Base-by-base conservation (phyloP, 2,329 filamentous ascomycete genomes). In the Xylaria sp. region DNA sequence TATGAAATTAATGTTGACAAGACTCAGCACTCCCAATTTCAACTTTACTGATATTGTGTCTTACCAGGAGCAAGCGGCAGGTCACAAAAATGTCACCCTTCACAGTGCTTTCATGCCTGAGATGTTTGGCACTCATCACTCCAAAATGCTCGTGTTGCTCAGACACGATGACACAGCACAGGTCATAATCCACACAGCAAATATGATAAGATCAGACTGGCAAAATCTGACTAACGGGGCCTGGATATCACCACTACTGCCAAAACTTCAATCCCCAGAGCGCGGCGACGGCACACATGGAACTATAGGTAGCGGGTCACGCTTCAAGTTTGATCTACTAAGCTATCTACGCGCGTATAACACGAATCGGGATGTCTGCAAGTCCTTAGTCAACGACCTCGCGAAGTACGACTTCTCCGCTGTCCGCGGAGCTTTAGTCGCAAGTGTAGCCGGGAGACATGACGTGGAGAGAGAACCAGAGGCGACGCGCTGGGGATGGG, bases 181-280 rank as follows among this genome's bases (percentile, higher is more conserved):
- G 79, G 82, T 97, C 5, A 81, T 97, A 65, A 94, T 97, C 35
- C 93, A 97, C 74, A 97, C 94, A 0, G 93, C 94, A 21, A 97
- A 97, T 74, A 93, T 97, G 91, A 95, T 97, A 89, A 90, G n/a
- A n/a, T n/a, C n/a, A 64, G 94, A 97, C 78, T 97, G 94, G 94
- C 87, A 84, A 1, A 96, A 96, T 73, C 92, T 97, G 92, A 92
- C 90, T 0, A 93, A 97, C 78, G 93, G 89, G 1, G 87, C 92
- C 5, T 97, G 94, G 94, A 84, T 82, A 59, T 95, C 93, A 0
- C 93, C 93, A 0, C 77, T 87, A 1, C 86, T 97, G 0, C 90
- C 92, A 0, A 79, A 87, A 1, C 58, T 82, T 2, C 69, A 50
- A 62, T n/a, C 32, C 18, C 40, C 66, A 32, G 21, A 64, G 18